Evolutionary conservation across 2,329 filamentous ascomycete species (phyloP), one percentile per base, ranked within the genome.

Genomic region (Aspergillus fijiensis): DNA sequence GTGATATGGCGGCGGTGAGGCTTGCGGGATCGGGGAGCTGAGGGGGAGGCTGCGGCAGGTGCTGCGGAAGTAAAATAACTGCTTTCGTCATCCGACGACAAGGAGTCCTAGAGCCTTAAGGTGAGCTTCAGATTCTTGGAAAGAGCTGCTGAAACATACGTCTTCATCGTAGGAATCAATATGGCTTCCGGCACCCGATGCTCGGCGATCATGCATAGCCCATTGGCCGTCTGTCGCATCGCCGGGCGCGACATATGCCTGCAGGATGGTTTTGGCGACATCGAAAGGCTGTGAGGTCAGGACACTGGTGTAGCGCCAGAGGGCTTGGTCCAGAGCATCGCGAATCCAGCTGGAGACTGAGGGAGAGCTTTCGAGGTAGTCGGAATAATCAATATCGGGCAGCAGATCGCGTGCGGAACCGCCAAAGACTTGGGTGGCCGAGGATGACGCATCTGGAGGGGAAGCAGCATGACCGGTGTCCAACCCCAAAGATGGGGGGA

Each of bases 231-330:
- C 72, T 31, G 74, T 69, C 25, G 72, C 53, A 33, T 58, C 73
- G 57, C 72, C 76, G 10, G 76, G 74, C 42, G 80, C 80, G 55
- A 85, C 77, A 64, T 85, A 86, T 55, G 92, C 87, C 78, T 99
- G 95, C 68, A 99, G 79, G 58, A 98, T 86, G 14, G 89, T 95
- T 83, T 97, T 98, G 71, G 94, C 92, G 60, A 97, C 93, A 81
- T 98, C 95, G 75, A 99, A 98, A 14, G 95, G 95, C 78, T 99
- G 95, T 57, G 92, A 90, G 73, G 96, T 88, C 70, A 98, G 77
- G 25, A 96, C 88, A 60, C 89, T 92, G 14, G 89, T 89, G 79
- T 99, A 99, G 73, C 95, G 94, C 88, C 93, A 96, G 75, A 96
- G 74, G 65, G 95, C 86, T 74, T 93, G 89, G 73, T 98, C 92